Evolutionary conservation across 805 yeast genomes (phyloP).

Genomic region (Starmerella ratchasimensis): DNA sequence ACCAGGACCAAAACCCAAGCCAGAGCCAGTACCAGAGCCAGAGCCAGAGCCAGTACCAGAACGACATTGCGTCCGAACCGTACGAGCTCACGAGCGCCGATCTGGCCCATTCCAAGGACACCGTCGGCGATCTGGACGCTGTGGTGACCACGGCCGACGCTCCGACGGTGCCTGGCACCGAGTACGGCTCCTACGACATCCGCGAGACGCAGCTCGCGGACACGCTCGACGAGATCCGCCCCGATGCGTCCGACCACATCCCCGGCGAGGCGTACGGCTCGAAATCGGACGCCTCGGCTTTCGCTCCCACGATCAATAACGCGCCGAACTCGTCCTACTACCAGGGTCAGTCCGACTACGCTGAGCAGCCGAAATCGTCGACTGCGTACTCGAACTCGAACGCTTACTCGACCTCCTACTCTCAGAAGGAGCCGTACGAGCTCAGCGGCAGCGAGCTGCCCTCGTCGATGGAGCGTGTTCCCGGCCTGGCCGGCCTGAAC

Average conservation of each 20-base stretch:
- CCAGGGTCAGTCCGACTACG: too few relatives aligned
- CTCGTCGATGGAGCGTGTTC: background rate
- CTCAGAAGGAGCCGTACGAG: too few relatives aligned
- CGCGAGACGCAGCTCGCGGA: background rate
- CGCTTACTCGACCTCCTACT: background rate
- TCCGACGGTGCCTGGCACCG: background rate
- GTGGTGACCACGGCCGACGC: background rate
- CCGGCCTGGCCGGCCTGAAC: background rate
- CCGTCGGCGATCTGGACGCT: background rate
- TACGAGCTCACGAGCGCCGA: constrained; percentile 1
- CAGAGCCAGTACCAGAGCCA: too few relatives aligned
- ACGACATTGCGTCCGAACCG: background rate
- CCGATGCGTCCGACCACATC: background rate
- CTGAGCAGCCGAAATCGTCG: background rate
- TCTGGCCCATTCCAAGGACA: background rate
- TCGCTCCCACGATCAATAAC: too few relatives aligned
- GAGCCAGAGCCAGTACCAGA: too few relatives aligned
- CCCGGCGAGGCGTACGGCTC: constrained; percentile 1
- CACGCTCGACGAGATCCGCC: background rate
- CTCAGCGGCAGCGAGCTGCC: constrained; percentile 1
- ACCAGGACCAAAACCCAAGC: too few relatives aligned
- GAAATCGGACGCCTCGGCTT: too few relatives aligned
- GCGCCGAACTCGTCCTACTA: too few relatives aligned
- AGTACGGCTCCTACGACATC: background rate
- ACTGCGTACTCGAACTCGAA: background rate